Conservation (phyloP, 331 rosid genomes). For the Saraca asoca region DNA sequence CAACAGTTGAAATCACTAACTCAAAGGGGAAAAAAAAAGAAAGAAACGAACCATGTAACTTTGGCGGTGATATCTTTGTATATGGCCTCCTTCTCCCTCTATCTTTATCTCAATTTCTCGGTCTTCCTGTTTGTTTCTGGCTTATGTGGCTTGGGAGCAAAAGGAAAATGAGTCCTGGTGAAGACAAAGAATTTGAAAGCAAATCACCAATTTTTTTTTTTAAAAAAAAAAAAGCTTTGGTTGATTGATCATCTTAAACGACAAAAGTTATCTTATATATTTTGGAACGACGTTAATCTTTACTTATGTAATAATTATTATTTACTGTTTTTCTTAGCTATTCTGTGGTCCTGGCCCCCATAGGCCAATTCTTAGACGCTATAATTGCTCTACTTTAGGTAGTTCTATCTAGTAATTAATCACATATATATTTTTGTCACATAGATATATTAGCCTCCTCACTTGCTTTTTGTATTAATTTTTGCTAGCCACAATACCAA, state of each 20-base stretch:
- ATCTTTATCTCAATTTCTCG: constrained; percentile 6
- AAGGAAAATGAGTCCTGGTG: constrained; percentile 29
- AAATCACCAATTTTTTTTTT: constrained; percentile 18
- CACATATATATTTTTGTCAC: no score
- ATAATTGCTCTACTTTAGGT: no score
- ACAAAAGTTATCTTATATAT: constrained; percentile 38
- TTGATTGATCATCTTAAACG: constrained; percentile 35
- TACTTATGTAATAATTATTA: constrained; percentile 17
- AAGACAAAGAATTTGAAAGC: constrained; percentile 35
- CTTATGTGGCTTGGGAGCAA: constrained; percentile 23
- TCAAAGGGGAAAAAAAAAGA: constrained; percentile 26
- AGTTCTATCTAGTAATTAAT: no score
- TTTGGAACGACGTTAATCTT: constrained; percentile 31
- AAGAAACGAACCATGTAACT: constrained; percentile 27
- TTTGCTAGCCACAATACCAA: no score
- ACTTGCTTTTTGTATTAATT: no score
- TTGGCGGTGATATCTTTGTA: constrained; percentile 26
- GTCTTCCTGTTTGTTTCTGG: constrained; percentile 29
- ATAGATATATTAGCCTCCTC: no score
- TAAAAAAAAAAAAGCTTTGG: constrained; percentile 10
- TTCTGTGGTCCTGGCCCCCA: constrained; percentile 21
- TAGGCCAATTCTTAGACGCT: neutral
- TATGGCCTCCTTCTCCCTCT: constrained; percentile 21
- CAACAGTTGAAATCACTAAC: neutral
- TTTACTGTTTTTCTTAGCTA: constrained; percentile 25